phyloP scores from a whole-genome alignment of 176 grass and related monocot species.

The Tillandsia fasciculata region DNA sequence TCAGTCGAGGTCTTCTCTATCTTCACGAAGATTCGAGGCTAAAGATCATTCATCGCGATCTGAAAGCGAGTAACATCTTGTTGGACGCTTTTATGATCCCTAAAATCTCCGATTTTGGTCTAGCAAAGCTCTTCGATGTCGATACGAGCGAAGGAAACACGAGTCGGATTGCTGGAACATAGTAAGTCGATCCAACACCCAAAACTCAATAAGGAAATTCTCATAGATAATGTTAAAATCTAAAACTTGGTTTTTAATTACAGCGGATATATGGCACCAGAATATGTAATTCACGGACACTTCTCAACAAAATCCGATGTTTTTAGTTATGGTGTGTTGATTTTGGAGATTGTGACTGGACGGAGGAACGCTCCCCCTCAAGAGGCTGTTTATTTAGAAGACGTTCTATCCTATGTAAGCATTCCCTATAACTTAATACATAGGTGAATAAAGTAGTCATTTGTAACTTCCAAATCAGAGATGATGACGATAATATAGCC shows the following conservation, averaged over 20 bases:
- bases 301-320: slow-evolving; percentile 57
- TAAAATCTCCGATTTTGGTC: too few species aligned
- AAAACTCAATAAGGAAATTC: neutral
- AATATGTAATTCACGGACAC: slow-evolving; percentile 35
- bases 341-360: slow-evolving; percentile 42
- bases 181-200: neutral
- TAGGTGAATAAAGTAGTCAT: too few species aligned
- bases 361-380: slow-evolving; percentile 13
- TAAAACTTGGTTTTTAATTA: neutral
- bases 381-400: neutral
- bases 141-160: too few species aligned
- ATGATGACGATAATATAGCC: neutral
- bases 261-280: slow-evolving; percentile 64
- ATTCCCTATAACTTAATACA: neutral
- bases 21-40: too few species aligned
- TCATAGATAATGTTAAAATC: too few species aligned
- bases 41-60: too few species aligned
- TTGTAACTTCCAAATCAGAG: neutral
- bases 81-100: too few species aligned
- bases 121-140: too few species aligned
- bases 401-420: slow-evolving; percentile 30
- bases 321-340: slow-evolving; percentile 31
- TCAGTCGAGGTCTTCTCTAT: too few species aligned
- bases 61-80: too few species aligned
- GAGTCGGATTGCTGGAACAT: neutral